Evolutionary conservation across 164 flowering plant species (phyloP).

Genomic region (Warburgia ugandensis): DNA sequence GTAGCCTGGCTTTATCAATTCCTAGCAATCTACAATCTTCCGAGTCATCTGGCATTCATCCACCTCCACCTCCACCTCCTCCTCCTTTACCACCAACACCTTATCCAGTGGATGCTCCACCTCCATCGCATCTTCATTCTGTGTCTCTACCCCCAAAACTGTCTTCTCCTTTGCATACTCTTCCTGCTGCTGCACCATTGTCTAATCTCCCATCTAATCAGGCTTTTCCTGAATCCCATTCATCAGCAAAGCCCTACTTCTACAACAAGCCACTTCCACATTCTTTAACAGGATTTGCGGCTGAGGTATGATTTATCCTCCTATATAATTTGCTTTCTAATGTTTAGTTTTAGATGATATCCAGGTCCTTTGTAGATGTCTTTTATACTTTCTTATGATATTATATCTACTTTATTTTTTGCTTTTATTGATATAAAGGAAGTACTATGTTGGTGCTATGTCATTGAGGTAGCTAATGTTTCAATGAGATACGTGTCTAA

Average conservation of each 20-base stretch:
- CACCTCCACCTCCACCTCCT: slow-evolving; percentile 61
- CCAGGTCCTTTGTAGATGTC: too few relatives aligned
- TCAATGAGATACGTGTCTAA: too few relatives aligned
- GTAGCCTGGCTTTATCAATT: slow-evolving; percentile 9
- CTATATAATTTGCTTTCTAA: background rate
- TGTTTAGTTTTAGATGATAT: too few relatives aligned
- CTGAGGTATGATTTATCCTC: slow-evolving; percentile 26
- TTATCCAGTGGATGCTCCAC: slow-evolving; percentile 33
- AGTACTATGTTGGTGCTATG: too few relatives aligned
- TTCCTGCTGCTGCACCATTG: slow-evolving; percentile 19
- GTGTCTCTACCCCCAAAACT: slow-evolving; percentile 26
- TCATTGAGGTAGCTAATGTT: too few relatives aligned
- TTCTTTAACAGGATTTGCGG: slow-evolving; percentile 17
- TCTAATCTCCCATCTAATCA: slow-evolving; percentile 18
- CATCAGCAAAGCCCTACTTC: slow-evolving; percentile 13
- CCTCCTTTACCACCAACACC: slow-evolving; percentile 69
- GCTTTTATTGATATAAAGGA: too few relatives aligned
- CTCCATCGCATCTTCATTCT: slow-evolving; percentile 21
- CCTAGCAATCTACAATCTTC: slow-evolving; percentile 20
- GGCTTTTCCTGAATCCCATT: slow-evolving; percentile 12
- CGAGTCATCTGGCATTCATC: slow-evolving; percentile 23
- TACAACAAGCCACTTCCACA: slow-evolving; percentile 18
- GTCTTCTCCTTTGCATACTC: slow-evolving; percentile 30
- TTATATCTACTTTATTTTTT: too few relatives aligned
- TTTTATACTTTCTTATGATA: too few relatives aligned